These are phyloP conservation scores for Mortierella sp. DNA, from an alignment of 371 early-diverging fungal genomes.

Conservation along the genomic window DNA sequence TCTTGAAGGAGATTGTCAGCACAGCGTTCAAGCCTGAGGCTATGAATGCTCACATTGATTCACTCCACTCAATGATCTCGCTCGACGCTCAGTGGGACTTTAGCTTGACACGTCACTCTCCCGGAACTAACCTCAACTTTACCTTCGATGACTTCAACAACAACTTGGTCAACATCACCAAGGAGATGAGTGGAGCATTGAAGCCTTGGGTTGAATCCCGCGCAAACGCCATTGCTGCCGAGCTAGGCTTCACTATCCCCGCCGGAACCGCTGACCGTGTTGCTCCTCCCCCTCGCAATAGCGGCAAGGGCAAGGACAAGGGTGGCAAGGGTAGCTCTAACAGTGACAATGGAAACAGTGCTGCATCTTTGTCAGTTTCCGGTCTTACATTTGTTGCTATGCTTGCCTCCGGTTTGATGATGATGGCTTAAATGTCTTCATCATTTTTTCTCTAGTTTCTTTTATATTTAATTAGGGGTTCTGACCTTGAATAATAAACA, in stretches of 20 bases:
- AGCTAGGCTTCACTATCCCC: conserved; percentile 41
- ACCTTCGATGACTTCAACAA: conserved; percentile 60
- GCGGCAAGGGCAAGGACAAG: conserved; percentile 11
- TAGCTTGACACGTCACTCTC: conserved; percentile 56
- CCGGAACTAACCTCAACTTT: conserved; percentile 58
- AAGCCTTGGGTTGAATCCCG: conserved; percentile 46
- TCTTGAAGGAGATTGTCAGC: conserved; percentile 65
- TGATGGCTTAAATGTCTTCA: conserved; percentile 28
- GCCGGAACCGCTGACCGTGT: conserved; percentile 41
- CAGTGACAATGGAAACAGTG: conserved; percentile 19
- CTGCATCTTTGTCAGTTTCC: conserved; percentile 14
- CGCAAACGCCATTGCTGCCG: conserved; percentile 25
- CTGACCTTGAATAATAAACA: background rate
- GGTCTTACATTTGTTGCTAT: conserved; percentile 21
- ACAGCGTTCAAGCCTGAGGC: conserved; percentile 67
- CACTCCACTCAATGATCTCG: conserved; percentile 61
- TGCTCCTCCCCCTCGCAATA: conserved; percentile 39
- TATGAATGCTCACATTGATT: conserved; percentile 51
- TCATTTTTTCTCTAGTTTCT: too few species aligned
- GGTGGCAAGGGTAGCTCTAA: conserved; percentile 11
- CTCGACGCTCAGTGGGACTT: conserved; percentile 68
- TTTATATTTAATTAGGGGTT: too few species aligned
- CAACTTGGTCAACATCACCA: conserved; percentile 54
- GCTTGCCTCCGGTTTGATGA: conserved; percentile 30
- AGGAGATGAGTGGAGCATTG: conserved; percentile 39